Evolutionary conservation across 31 red algal species (phyloP), one percentile per base, ranked within the genome.

Genomic region (Endocladia muricata): DNA sequence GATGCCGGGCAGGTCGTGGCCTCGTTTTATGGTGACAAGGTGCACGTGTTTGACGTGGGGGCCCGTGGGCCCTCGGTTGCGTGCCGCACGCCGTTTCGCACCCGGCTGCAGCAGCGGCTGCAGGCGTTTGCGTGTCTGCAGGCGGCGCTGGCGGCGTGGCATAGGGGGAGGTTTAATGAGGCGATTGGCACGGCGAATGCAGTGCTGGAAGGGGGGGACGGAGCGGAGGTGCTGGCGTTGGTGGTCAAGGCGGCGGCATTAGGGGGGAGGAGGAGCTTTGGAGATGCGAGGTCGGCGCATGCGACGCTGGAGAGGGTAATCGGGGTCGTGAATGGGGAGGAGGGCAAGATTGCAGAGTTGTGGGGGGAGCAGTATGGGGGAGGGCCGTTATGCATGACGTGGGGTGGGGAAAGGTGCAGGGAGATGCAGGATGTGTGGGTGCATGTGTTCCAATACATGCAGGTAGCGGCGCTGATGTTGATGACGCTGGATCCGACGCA

Each of bases 1-100:
- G 84, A 88, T 61, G 73, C 58, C 47, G 44, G 52, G 4, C 73
- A 88, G 41, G 74, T 88, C 4, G 84, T 88, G 26, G 84, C 84
- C 37, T 79, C 84, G 31, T 88, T 76, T 41, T 79, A 73, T 37
- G 74, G 47, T 28, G 84, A 88, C 40, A 33, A 34, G 8, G 84
- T 88, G 11, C 67, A 73, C 58, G 84, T 88, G n/a, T 88, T 88
- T 44, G 39, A 88, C 42, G 38, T 75, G 33, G 41, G 29, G 4
- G 31, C 42, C 35, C 25, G 29, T 17, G 32, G 33, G 23, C 22
- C 30, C 3, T 33, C 60, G 4, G 51, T 42, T 34, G 28, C 67
- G 21, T 74, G 55, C 30, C 55, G 1, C 69, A 26, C 68, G 39
- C 34, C 67, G 40, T 84, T 84, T 55, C 68, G 15, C 30, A 47